phyloP scores from a whole-genome alignment of 306 rosid species.

The Vigna trinervia region DNA sequence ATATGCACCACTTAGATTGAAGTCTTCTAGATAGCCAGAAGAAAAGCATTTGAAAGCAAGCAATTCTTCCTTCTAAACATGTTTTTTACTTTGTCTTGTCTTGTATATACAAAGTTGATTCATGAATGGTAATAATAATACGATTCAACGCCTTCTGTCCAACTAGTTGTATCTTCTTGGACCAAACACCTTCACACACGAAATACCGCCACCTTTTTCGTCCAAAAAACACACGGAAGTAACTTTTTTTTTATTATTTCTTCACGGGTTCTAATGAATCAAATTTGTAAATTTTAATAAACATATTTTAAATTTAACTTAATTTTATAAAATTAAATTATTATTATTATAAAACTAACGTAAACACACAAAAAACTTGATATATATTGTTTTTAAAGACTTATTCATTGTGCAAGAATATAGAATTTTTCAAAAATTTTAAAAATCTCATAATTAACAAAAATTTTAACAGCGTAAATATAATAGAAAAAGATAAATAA shows the following conservation, averaged over 20 bases:
- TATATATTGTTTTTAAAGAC: too few relatives aligned
- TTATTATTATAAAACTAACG: too few relatives aligned
- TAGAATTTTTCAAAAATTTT: too few relatives aligned
- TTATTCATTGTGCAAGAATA: too few relatives aligned
- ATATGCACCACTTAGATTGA: not conserved
- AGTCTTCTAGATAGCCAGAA: not conserved
- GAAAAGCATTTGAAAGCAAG: not conserved
- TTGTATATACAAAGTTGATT: not conserved
- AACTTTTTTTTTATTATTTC: not conserved
- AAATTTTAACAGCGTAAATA: too few relatives aligned
- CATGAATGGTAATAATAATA: not conserved
- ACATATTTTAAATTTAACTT: too few relatives aligned
- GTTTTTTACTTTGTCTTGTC: not conserved
- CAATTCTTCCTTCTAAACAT: not conserved
- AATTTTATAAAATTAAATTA: too few relatives aligned
- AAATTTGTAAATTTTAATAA: too few relatives aligned
- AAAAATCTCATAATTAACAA: too few relatives aligned
- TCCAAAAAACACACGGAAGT: not conserved
- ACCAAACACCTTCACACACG: conserved; percentile 4
- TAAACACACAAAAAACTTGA: too few relatives aligned
- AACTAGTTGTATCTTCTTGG: not conserved
- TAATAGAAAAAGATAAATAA: too few relatives aligned
- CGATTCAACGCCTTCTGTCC: not conserved
- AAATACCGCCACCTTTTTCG: not conserved
- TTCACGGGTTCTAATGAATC: not conserved